Conservation (phyloP, 2,329 filamentous ascomycete genomes). For the Exophiala oligosperma region DNA sequence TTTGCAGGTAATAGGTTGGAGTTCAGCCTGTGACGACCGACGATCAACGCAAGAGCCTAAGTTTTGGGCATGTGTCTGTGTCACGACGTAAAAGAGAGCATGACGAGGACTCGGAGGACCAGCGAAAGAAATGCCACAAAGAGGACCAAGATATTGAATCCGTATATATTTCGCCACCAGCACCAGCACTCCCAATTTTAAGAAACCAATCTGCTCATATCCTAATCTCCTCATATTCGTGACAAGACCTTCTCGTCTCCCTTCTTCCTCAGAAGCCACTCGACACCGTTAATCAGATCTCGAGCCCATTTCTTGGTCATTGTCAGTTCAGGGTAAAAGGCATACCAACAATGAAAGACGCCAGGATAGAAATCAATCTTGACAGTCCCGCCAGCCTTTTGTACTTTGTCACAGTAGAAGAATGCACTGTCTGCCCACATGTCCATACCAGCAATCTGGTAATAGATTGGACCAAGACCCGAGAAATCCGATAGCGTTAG, state of each 20-base stretch:
- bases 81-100: too few species aligned
- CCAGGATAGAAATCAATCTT: constrained; percentile 22
- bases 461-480: constrained; percentile 13
- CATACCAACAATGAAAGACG: constrained; percentile 15
- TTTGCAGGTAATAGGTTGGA: constrained; percentile 57
- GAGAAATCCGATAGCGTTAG: constrained; percentile 12
- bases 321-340: constrained; percentile 17
- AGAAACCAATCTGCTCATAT: not conserved
- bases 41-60: too few species aligned
- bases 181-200: not conserved
- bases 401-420: constrained; percentile 15
- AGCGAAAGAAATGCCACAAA: not conserved
- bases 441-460: constrained; percentile 21
- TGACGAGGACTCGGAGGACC: not conserved
- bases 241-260: not conserved
- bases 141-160: too few species aligned
- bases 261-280: constrained; percentile 14
- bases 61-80: too few species aligned
- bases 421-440: constrained; percentile 19
- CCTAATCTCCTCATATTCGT: not conserved
- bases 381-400: constrained; percentile 8
- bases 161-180: not conserved
- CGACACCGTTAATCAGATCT: constrained; percentile 14
- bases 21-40: constrained; percentile 46
- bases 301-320: constrained; percentile 17